Evolutionary conservation across 2,329 filamentous ascomycete genomes (phyloP), one percentile per base, ranked within the genome.

Genomic region (Fusarium nurragi): DNA sequence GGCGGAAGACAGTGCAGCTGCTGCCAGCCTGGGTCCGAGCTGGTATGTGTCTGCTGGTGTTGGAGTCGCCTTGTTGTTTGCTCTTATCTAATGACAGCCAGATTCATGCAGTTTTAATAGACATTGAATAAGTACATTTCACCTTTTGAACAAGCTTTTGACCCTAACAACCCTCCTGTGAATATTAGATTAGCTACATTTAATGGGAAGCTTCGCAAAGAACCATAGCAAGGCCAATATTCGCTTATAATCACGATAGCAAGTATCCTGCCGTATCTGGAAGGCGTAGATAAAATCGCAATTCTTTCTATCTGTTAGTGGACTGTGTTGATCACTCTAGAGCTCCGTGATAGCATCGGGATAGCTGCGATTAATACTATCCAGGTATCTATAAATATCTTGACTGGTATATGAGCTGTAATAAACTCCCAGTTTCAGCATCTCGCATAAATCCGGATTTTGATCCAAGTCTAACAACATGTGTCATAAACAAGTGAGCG

Each of bases 21-120:
- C 14, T 6, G 21, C 3, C 2, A 28, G 11, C 11, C 44, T 28
- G 5, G 18, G 5, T 1, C 37, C 58, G 4, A 61, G 16, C 19
- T 61, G 56, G 49, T 39, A 11, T 21, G 16, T 61, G n/a, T 39
- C 49, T 12, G 56, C 23, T 13, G 50, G 34, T n/a, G 8, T 61
- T 4, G 58, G 49, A 6, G 34, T 16, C 5, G 32, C 38, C 11
- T 19, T 58, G 6, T 21, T 59, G 8, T n/a, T 51, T 36, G 21
- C 44, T 30, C 30, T 58, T 11, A 7, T 39, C 21, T 59, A 21
- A 23, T 26, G 16, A 11, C 25, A n/a, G 32, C 9, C 7, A 18
- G 7, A 10, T 34, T 10, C 9, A 34, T 34, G 13, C 18, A 43
- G 12, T 23, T 4, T 19, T 34, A 34, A n/a, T n/a, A 18, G 23